Base-by-base conservation (phyloP, 108 stramenopile genomes). In the Discostella stelligeroides region DNA sequence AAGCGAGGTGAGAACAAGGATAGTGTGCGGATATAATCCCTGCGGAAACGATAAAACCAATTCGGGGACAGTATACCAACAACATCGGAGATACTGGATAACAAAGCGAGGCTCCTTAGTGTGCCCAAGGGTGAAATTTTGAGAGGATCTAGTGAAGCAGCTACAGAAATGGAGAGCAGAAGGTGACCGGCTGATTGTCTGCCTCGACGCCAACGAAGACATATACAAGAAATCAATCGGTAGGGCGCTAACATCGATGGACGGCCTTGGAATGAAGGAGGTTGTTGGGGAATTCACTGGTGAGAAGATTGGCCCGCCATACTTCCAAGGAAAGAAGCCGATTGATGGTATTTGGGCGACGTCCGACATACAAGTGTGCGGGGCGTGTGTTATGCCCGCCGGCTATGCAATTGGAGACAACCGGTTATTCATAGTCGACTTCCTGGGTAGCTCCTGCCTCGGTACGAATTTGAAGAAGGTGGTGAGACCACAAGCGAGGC, bases 331-430 rank as follows among this genome's bases (percentile, higher is more conserved):
- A n/a, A 27, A 15, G 10, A 27, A 55, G n/a, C 54, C 54, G 24
- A 55, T 55, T 27, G 54, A 55, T 10, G 23, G 25, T 1, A 27
- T 55, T 12, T 55, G 23, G 54, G 28, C 27, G 2, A 55, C 54
- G 25, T 24, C 15, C 25, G 54, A 55, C 54, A 28, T 55, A 15
- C 24, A 23, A 4, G 28, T 55, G 27, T 15, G 15, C 0, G 28
- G 28, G 2, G 54, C 54, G 28, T 55, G 54, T 11, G 54, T 55
- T 15, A 55, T 55, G 54, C 54, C 54, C 15, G 54, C 28, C 27
- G 54, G 54, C 2, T 55, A 27, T 12, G 54, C 25, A 1, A 27
- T 55, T 27, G 54, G 54, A 13, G 23, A 55, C 27, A 23, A 55
- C 54, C 23, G 27, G 28, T 27, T 55, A 15, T 55, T 55, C 11